Percentiles rank a stretch among this genome's conserved stretches.
phyloP scores from a whole-genome alignment of 768 basidiomycete genomes.

The Clitopilus passeckerianus region DNA sequence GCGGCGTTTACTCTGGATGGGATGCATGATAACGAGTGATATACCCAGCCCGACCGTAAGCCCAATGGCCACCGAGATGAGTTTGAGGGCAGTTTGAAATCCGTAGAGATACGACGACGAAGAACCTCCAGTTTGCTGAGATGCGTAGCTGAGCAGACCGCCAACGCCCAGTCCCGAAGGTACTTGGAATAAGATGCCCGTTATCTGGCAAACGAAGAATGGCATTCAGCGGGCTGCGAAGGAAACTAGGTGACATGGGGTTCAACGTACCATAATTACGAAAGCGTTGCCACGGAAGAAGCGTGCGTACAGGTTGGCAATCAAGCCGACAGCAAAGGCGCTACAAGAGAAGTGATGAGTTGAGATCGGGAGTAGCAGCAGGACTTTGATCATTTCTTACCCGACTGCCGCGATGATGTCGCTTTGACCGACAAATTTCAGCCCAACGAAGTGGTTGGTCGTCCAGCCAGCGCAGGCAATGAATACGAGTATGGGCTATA shows the following conservation, averaged over 20 bases:
- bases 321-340: slow-evolving; percentile 75
- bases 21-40: slow-evolving; percentile 61
- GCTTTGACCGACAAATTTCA: slow-evolving; percentile 57
- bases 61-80: slow-evolving; percentile 74
- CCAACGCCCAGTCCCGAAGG: slow-evolving; percentile 79
- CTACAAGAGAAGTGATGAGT: slow-evolving; percentile 22
- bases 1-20: slow-evolving; percentile 51
- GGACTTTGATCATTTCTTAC: slow-evolving; percentile 17
- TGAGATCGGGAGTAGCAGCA: background rate
- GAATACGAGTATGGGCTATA: slow-evolving; percentile 23
- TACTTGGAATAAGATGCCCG: slow-evolving; percentile 80
- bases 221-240: background rate
- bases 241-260: background rate
- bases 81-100: slow-evolving; percentile 70
- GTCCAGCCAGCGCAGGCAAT: slow-evolving; percentile 74
- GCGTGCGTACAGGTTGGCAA: slow-evolving; percentile 74
- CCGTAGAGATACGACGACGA: slow-evolving; percentile 58
- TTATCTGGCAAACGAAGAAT: slow-evolving; percentile 41
- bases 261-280: slow-evolving; percentile 64
- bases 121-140: slow-evolving; percentile 46
- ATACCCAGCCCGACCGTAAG: slow-evolving; percentile 78
- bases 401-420: slow-evolving; percentile 80
- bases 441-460: slow-evolving; percentile 66
- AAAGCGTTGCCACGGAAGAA: slow-evolving; percentile 73
- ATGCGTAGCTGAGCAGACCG: slow-evolving; percentile 70